phyloP scores from a whole-genome alignment of 768 basidiomycete genomes.

The Pulveroboletus sp. region DNA sequence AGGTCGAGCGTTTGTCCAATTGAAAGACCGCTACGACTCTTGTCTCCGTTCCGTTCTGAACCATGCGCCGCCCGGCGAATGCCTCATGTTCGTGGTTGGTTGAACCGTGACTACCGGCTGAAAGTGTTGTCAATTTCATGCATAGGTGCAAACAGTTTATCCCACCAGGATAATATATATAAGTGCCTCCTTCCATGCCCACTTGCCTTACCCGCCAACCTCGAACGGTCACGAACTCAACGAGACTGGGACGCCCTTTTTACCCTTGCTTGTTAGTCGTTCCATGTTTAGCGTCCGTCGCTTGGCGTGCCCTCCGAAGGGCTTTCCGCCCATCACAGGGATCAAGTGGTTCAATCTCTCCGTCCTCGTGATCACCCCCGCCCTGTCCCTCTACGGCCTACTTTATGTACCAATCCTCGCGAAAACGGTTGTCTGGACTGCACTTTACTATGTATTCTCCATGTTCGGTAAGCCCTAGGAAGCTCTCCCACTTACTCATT shows the following conservation, averaged over 20 bases:
- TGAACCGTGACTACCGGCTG: conserved; percentile 21
- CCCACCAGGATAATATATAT: conserved; percentile 27
- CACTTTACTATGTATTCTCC: conserved; percentile 78
- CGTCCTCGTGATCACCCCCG: conserved; percentile 66
- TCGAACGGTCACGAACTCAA: conserved; percentile 8
- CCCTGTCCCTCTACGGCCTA: conserved; percentile 65
- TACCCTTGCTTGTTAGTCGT: background rate
- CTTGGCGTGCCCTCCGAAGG: conserved; percentile 15
- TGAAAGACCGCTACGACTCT: conserved; percentile 13
- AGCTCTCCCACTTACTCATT: conserved; percentile 5
- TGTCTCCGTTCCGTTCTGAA: conserved; percentile 14
- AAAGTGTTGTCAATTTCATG: conserved; percentile 17
- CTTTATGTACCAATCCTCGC: conserved; percentile 40
- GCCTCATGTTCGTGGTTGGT: conserved; percentile 9
- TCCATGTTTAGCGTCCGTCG: conserved; percentile 10
- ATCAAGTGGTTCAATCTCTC: conserved; percentile 76
- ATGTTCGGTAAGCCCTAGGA: conserved; percentile 58
- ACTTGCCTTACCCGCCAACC: conserved; percentile 14
- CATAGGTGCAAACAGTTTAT: conserved; percentile 13
- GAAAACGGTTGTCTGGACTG: conserved; percentile 57
- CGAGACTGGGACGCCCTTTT: background rate
- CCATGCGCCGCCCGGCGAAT: conserved; percentile 3
- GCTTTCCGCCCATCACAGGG: conserved; percentile 47
- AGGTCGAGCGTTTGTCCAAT: conserved; percentile 1
- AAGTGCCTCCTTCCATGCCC: conserved; percentile 10